These are phyloP conservation scores for Jatropha curcas DNA, from an alignment of 345 rosid genomes.

Conservation along the genomic window DNA sequence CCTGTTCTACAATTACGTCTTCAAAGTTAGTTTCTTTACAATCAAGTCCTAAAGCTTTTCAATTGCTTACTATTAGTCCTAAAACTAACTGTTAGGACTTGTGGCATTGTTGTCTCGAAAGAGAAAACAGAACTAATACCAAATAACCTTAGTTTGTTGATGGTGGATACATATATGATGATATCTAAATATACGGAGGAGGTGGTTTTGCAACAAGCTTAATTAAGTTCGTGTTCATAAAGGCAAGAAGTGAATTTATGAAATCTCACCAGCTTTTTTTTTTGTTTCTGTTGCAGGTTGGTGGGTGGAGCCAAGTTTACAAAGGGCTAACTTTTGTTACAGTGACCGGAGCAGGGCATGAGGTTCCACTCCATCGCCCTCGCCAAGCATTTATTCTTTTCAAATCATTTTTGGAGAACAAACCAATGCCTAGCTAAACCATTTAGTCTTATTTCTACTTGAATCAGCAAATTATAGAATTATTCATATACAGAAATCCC, in stretches of 20 bases:
- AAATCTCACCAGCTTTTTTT: neutral
- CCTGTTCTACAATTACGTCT: too few species aligned
- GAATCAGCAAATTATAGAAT: conserved; percentile 23
- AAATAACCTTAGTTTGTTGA: too few species aligned
- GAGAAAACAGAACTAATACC: too few species aligned
- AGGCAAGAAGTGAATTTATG: neutral
- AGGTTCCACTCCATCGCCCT: conserved; percentile 84
- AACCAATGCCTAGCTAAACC: conserved; percentile 56
- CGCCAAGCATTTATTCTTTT: conserved; percentile 86
- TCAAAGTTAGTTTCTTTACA: too few species aligned
- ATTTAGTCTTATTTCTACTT: neutral
- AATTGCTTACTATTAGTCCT: too few species aligned
- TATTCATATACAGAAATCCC: conserved; percentile 17
- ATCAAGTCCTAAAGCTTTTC: too few species aligned
- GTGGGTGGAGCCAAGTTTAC: conserved; percentile 97
- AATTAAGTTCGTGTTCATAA: too few species aligned
- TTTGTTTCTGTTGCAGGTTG: conserved; percentile 52
- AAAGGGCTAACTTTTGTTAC: conserved; percentile 79
- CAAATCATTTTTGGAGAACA: conserved; percentile 75
- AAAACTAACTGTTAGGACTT: too few species aligned
- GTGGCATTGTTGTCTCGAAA: too few species aligned
- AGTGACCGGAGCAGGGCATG: conserved; percentile 90
- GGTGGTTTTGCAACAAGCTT: neutral
- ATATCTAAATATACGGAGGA: neutral
- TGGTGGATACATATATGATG: neutral